Evolutionary conservation across 2,329 filamentous ascomycete species (phyloP), one percentile per base, ranked within the genome.

Genomic region (Pseudopithomyces maydicus): DNA sequence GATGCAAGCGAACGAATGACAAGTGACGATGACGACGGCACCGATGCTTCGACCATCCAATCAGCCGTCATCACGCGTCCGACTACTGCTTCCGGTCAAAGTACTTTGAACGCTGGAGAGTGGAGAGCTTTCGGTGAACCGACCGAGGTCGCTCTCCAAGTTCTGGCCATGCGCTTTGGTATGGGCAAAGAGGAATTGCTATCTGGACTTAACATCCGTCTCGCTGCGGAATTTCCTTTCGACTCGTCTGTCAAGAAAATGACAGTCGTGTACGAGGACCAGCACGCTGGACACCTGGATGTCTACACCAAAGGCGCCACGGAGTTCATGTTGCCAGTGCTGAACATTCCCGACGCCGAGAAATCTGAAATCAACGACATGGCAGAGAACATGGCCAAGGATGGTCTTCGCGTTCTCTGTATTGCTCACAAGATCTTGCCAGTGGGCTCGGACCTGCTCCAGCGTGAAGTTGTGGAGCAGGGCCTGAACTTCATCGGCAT

Each of bases 401-500:
- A 76, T 59, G 74, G 74, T 45, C 68, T 77, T 1, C 74, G 74
- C 44, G 72, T 77, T 29, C 68, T 77, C 22, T 75, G 73, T 52
- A 72, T 76, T 35, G 74, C 72, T 23, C 74, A 76, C 56, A 77
- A 74, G 62, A 59, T 60, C 17, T 59, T 75, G 7, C 62, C 66
- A 7, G 41, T 65, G 14, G 68, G 63, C 22, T 55, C 68, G 8
- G 65, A 74, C 35, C 63, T 75, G n/a, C 61, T 61, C 36, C 67
- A 73, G 39, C 89, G 92, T 6, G 77, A 80, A 6, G 77, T 82
- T 4, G 83, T 94, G 14, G 92, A 96, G 71, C 79, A 80, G 35
- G 81, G 85, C 29, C 84, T 97, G 32, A 84, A 82, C 2, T 90
- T 96, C 59, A 84, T 91, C 14, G 93, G 92, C n/a, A 83, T 97